phyloP scores from a whole-genome alignment of 2,329 filamentous ascomycete genomes.

The Pseudogymnoascus sp. region DNA sequence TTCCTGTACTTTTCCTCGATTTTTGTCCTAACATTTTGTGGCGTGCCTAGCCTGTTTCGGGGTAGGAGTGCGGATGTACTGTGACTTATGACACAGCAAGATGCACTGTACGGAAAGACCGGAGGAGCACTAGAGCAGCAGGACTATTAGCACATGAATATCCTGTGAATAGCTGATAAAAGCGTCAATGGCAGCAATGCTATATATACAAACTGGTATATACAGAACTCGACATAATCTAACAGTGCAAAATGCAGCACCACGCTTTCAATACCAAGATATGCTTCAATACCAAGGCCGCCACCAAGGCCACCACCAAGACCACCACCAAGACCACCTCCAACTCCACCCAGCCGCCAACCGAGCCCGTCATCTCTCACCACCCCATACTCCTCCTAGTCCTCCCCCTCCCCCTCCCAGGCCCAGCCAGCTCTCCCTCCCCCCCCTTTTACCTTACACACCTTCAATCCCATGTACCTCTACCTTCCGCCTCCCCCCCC shows the following conservation, averaged over 20 bases:
- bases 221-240: too few species aligned
- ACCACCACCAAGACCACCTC: neutral
- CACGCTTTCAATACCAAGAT: too few species aligned
- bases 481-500: too few species aligned
- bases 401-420: too few species aligned
- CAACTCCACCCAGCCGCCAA: neutral
- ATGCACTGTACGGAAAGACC: neutral
- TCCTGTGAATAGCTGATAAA: neutral
- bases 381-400: neutral
- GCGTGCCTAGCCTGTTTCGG: neutral
- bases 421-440: neutral
- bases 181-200: neutral
- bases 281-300: neutral
- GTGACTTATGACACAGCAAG: neutral
- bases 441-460: too few species aligned
- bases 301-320: too few species aligned
- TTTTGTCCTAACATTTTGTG: neutral
- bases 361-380: neutral
- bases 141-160: neutral
- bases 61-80: neutral
- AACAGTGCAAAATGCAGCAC: neutral
- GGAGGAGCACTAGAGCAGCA: neutral
- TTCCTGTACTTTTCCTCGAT: neutral
- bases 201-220: neutral
- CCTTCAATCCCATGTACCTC: neutral